Base-by-base conservation (phyloP, 2,329 filamentous ascomycete genomes). In the Metarhizium rileyi region DNA sequence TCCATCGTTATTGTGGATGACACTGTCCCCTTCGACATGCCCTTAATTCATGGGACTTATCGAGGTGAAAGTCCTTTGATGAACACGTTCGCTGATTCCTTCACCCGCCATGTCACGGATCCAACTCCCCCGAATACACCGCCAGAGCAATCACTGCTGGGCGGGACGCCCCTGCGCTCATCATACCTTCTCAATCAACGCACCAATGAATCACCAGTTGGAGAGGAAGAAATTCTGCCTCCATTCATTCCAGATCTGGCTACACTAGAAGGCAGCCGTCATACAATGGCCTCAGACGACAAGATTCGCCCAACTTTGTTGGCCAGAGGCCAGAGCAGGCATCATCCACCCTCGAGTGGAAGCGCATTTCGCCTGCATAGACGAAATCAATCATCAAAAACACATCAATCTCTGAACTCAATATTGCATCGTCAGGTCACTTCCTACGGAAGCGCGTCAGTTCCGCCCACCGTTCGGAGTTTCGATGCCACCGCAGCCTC, bases 1-100 rank as follows among this genome's bases (percentile, higher is more conserved):
- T 95, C 89, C 0, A 94, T 95, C 56, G 77, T 95, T 49, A 94
- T 95, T 60, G 81, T 95, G 33, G 87, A 94, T 51, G 81, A 80
- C 28, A 84, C 83, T 0, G 57, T 75, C 16, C 68, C 73, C 0
- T 68, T 70, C 5, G 68, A 78, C 8, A 63, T 74, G n/a, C 66
- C 73, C 1, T 56, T 69, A 9, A 78, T 81, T 8, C 76, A 73
- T 8, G 70, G 70, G 30, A 70, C 73, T 20, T 59, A 77, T 7
- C 63, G 66, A 2, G 66, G 64, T 3, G 61, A 67, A 23, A 73
- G 70, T 48, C 65, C 67, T 10, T 78, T 78, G 2, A 65, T 74
- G 1, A 77, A 80, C 45, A 71, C 71, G 2, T 78, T 81, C 56
- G 67, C 70, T 2, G 77, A 82, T 50, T 66, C 70, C 2, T 76